These are phyloP conservation scores for Scutellaria galericulata DNA, from an alignment of 257 asterid species.

Conservation along the genomic window DNA sequence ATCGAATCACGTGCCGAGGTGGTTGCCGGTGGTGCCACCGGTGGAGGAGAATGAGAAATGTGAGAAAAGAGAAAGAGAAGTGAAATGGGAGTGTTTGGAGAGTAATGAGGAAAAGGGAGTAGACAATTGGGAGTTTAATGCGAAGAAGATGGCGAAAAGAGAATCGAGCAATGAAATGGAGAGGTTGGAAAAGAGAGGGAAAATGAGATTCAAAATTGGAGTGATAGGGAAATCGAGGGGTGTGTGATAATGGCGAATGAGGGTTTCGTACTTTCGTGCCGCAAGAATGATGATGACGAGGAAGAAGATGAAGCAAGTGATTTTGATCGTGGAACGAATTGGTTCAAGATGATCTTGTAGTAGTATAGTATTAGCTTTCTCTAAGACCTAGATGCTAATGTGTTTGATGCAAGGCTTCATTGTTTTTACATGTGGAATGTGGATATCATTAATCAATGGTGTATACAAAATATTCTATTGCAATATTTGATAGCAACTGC, in stretches of 20 bases:
- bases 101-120: slow-evolving; percentile 12
- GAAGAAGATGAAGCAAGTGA: neutral
- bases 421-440: no score
- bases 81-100: slow-evolving; percentile 37
- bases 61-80: slow-evolving; percentile 33
- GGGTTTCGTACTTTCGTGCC: neutral
- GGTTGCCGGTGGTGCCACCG: slow-evolving; percentile 53
- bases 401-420: no score
- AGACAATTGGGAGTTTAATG: slow-evolving; percentile 15
- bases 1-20: slow-evolving; percentile 53
- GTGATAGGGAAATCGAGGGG: slow-evolving; percentile 22
- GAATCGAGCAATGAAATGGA: slow-evolving; percentile 23
- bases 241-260: slow-evolving; percentile 4
- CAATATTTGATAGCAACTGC: neutral
- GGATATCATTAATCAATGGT: neutral
- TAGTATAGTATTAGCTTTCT: no score
- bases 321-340: no score
- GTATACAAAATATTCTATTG: neutral
- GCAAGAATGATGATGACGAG: neutral
- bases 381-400: no score
- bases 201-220: slow-evolving; percentile 45
- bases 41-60: slow-evolving; percentile 22
- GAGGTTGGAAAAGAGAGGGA: slow-evolving; percentile 36
- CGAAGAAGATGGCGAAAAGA: slow-evolving; percentile 30
- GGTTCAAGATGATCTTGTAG: no score